Evolutionary conservation across 2,329 filamentous ascomycete species (phyloP).

Genomic region (Dactylellina parvicollis): DNA sequence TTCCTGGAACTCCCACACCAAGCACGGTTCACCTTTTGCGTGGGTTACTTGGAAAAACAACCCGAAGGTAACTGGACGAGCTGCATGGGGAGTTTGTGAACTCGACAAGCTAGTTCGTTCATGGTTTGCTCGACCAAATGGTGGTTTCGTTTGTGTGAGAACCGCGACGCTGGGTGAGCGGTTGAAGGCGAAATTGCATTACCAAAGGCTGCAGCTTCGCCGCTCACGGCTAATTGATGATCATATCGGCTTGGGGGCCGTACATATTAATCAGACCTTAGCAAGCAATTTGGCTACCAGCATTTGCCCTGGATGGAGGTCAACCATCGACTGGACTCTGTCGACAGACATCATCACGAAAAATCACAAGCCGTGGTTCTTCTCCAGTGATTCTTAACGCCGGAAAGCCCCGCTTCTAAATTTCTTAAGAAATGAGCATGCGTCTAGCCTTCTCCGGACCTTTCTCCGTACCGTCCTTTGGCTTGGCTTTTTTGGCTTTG

Average conservation of each 20-base stretch:
- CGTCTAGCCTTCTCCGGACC: constrained; percentile 32
- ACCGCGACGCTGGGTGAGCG: constrained; percentile 27
- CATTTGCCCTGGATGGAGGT: constrained; percentile 13
- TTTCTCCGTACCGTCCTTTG: constrained; percentile 17
- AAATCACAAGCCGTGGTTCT: background rate
- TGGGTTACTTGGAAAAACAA: constrained; percentile 44
- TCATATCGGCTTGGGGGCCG: constrained; percentile 22
- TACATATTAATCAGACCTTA: constrained; percentile 48
- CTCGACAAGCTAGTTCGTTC: constrained; percentile 4
- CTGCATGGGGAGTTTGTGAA: constrained; percentile 11
- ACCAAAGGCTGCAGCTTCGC: constrained; percentile 11
- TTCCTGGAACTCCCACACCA: constrained; percentile 54
- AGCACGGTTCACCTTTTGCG: constrained; percentile 50
- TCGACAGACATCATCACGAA: background rate
- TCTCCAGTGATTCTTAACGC: background rate
- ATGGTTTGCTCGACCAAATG: constrained; percentile 29
- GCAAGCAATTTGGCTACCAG: constrained; percentile 29
- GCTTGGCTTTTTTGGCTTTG: too few species aligned
- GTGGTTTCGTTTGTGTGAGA: constrained; percentile 26
- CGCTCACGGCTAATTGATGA: constrained; percentile 37
- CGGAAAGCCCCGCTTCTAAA: constrained; percentile 10
- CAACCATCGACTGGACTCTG: background rate
- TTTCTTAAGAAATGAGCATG: background rate
- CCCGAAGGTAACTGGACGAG: constrained; percentile 45
- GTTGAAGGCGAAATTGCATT: constrained; percentile 42